phyloP scores from a whole-genome alignment of 2,329 filamentous ascomycete genomes.

The Scedosporium aurantiacum region DNA sequence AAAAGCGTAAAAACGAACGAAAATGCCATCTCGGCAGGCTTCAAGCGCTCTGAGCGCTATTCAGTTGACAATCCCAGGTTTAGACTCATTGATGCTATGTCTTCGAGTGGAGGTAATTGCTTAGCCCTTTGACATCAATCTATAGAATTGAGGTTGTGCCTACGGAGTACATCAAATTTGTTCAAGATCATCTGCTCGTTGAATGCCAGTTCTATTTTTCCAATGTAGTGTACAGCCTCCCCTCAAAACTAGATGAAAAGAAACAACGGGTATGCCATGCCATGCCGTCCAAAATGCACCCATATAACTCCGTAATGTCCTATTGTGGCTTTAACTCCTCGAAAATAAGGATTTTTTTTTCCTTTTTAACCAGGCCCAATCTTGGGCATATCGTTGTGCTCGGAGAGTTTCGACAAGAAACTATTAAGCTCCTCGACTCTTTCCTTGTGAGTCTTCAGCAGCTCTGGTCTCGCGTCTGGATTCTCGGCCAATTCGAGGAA shows the following conservation, averaged over 20 bases:
- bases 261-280: neutral
- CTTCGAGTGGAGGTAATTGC: too few relatives aligned
- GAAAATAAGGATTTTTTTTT: neutral
- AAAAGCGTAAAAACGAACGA: too few relatives aligned
- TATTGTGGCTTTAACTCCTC: neutral
- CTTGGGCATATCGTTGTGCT: conserved; percentile 93
- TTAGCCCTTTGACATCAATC: too few relatives aligned
- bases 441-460: conserved; percentile 94
- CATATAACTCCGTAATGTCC: neutral
- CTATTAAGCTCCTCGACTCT: conserved; percentile 91
- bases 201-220: neutral
- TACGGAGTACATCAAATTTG: too few relatives aligned
- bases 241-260: neutral
- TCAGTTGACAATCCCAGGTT: too few relatives aligned
- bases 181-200: too few relatives aligned
- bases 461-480: conserved; percentile 51
- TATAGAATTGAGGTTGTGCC: too few relatives aligned
- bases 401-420: conserved; percentile 81
- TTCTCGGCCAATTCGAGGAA: conserved; percentile 67
- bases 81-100: too few relatives aligned
- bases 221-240: neutral
- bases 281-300: neutral
- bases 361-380: conserved; percentile 45
- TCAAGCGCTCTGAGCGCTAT: too few relatives aligned
- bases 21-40: too few relatives aligned